phyloP scores from a whole-genome alignment of 2,329 filamentous ascomycete genomes.

The Nemania bipapillata region DNA sequence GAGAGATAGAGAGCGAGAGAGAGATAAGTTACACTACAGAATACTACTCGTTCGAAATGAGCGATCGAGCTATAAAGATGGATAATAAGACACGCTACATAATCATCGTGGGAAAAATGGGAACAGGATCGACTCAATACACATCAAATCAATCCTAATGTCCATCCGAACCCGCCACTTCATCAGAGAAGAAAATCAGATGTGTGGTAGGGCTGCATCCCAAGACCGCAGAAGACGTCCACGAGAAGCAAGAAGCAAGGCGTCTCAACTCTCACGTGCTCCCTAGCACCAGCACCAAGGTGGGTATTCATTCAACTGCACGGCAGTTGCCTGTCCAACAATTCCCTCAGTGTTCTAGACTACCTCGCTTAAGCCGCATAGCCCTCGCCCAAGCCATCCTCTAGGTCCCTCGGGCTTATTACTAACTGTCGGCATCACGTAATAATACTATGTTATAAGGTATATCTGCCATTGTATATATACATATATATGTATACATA shows the following conservation, averaged over 20 bases:
- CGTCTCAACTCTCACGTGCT: conserved; percentile 17
- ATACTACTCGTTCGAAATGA: too few species aligned
- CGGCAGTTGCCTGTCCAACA: conserved; percentile 4
- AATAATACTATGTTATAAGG: neutral
- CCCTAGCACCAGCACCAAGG: neutral
- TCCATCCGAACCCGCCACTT: too few species aligned
- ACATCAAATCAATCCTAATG: too few species aligned
- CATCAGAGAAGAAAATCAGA: neutral
- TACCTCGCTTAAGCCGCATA: conserved; percentile 1
- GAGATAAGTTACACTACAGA: too few species aligned
- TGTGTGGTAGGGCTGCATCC: neutral
- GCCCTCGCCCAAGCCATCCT: neutral
- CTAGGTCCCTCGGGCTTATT: neutral
- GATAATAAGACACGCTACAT: too few species aligned
- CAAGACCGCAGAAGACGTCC: neutral
- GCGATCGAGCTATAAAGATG: too few species aligned
- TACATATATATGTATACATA: neutral
- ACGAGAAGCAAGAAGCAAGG: neutral
- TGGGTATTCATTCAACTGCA: conserved; percentile 2
- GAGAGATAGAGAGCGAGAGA: too few species aligned
- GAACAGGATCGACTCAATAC: too few species aligned
- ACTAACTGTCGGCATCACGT: neutral
- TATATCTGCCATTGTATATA: too few species aligned
- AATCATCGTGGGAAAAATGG: too few species aligned
- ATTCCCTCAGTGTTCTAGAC: conserved; percentile 14